Evolutionary conservation across 2,329 filamentous ascomycete species (phyloP), one percentile per base, ranked within the genome.

Genomic region (Orbilia brochopaga): DNA sequence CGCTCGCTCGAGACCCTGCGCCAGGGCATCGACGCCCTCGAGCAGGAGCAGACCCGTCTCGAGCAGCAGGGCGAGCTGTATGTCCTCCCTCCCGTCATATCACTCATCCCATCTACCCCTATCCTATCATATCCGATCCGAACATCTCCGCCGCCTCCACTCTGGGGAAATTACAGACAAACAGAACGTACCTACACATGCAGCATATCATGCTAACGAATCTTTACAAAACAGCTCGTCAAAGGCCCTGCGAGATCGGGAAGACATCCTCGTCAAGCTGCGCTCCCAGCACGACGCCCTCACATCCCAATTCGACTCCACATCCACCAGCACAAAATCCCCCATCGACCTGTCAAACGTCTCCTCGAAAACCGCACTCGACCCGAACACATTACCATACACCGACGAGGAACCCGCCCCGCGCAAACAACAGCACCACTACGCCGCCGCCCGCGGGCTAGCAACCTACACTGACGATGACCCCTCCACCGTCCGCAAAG

Each of bases 1-100:
- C 86, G 91, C 58, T 97, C 92, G 1, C 83, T 99, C 57, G 91
- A 96, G 69, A 91, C 92, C 74, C 86, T 99, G 74, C 86, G 88
- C 64, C 88, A 92, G 75, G 92, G 92, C 23, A 85, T 99, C 67
- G 86, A 88, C 61, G 82, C 84, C 6, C 82, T 96, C 53, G 85
- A 88, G 76, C 81, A 83, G 62, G 87, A 91, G 77, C 83, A 85
- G 78, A 81, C 83, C 74, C 85, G 88, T 44, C 82, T 91, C 69
- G 83, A 87, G 75, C 85, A 88, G 66, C 82, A 83, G 0, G 86
- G 85, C 70, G 85, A 87, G 77, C 80, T 82, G 87, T 90, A 81
- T 74, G 73, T 63, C 27, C 8, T 32, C 44, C 53, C 77, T 64
- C 78, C 79, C 78, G 80, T 79, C 75, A n/a, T 73, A 77, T 74